Evolutionary conservation across 495 filamentous ascomycete species (phyloP).

Genomic region (Emericellopsis terricola): DNA sequence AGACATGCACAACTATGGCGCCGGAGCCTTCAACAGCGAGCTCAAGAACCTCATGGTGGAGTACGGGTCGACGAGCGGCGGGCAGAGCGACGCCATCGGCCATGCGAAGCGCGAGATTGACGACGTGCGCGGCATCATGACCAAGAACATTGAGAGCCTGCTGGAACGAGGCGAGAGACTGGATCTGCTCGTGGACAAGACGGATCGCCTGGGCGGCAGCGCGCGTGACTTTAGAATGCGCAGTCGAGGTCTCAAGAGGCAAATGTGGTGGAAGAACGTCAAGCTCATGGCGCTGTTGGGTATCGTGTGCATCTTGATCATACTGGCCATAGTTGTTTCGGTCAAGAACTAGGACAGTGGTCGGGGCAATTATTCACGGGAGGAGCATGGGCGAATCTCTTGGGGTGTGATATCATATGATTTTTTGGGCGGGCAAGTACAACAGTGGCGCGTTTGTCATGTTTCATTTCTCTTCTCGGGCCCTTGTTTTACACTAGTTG

Average conservation of each 20-base stretch:
- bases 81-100: slow-evolving; percentile 65
- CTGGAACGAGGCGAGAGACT: slow-evolving; percentile 90
- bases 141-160: slow-evolving; percentile 92
- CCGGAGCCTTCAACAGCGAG: slow-evolving; percentile 65
- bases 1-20: slow-evolving; percentile 72
- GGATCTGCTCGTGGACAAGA: slow-evolving; percentile 93
- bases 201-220: slow-evolving; percentile 69
- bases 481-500: too few species aligned
- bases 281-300: slow-evolving; percentile 77
- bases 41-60: slow-evolving; percentile 66
- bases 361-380: background rate
- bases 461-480: too few species aligned
- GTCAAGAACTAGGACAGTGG: slow-evolving; percentile 11
- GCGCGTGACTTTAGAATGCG: slow-evolving; percentile 81
- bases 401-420: slow-evolving; percentile 1
- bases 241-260: slow-evolving; percentile 63
- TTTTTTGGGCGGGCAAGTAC: background rate
- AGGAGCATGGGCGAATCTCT: background rate
- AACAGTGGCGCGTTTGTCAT: too few species aligned
- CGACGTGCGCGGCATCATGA: slow-evolving; percentile 90
- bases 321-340: slow-evolving; percentile 30
- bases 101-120: slow-evolving; percentile 82
- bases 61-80: slow-evolving; percentile 58
- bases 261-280: slow-evolving; percentile 99
- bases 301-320: slow-evolving; percentile 66